Percentiles rank a stretch among this genome's conserved stretches.
phyloP scores from a whole-genome alignment of 2,329 filamentous ascomycete genomes.

The Colletotrichum somersetense region DNA sequence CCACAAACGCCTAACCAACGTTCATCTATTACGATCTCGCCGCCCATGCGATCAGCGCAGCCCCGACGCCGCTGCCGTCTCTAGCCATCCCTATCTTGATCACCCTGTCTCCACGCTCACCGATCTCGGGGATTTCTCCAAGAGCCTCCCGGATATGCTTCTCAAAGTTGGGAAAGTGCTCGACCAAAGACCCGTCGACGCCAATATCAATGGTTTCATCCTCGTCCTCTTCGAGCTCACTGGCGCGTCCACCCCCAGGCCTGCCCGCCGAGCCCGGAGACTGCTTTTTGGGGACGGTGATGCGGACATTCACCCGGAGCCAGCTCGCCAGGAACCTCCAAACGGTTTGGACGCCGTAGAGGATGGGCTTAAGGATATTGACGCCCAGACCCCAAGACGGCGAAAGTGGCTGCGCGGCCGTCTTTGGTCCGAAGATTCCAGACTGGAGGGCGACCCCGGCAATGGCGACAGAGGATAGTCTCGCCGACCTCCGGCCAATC shows the following conservation, averaged over 20 bases:
- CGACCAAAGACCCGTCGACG: constrained; percentile 78
- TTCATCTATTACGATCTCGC: constrained; percentile 2
- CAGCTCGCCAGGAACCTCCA: constrained; percentile 21
- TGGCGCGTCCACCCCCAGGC: neutral
- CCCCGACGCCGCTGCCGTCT: constrained; percentile 79
- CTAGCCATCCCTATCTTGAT: constrained; percentile 79
- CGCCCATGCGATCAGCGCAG: constrained; percentile 72
- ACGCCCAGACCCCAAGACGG: neutral
- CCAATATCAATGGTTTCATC: constrained; percentile 71
- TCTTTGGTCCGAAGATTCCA: constrained; percentile 29
- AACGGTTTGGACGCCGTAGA: constrained; percentile 18
- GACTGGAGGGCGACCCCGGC: constrained; percentile 45
- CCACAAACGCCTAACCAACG: neutral
- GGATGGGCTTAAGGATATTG: constrained; percentile 12
- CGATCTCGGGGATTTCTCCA: constrained; percentile 71
- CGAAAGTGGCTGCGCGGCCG: neutral
- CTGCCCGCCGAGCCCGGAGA: neutral
- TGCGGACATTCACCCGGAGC: constrained; percentile 2
- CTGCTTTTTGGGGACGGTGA: neutral
- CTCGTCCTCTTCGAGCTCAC: constrained; percentile 45
- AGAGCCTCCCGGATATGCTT: constrained; percentile 73
- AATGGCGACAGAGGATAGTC: constrained; percentile 44
- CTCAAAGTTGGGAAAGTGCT: constrained; percentile 80
- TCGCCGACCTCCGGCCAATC: constrained; percentile 43
- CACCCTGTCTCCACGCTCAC: constrained; percentile 70